Evolutionary conservation across 768 basidiomycete species (phyloP).

Genomic region (Dentipellis fragilis): DNA sequence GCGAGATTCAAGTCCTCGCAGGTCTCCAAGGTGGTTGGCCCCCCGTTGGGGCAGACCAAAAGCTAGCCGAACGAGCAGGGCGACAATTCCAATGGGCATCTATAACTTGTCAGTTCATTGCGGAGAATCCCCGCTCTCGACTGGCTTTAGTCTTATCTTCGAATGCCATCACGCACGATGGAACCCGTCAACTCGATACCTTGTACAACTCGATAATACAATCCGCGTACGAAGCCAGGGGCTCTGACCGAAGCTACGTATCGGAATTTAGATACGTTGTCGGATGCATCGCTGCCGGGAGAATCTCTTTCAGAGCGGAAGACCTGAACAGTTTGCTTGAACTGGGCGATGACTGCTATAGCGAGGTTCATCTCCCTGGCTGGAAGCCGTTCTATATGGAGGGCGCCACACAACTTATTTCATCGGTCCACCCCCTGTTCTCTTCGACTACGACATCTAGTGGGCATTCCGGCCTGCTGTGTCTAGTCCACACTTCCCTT

Average conservation of each 20-base stretch:
- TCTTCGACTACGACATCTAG: neutral
- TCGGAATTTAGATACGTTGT: neutral
- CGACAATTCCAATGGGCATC: neutral
- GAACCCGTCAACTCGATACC: neutral
- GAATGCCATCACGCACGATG: neutral
- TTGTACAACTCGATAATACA: neutral
- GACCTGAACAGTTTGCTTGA: neutral
- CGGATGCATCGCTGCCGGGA: neutral
- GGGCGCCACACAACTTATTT: neutral
- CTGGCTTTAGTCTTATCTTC: neutral
- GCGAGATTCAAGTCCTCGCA: neutral
- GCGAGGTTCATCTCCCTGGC: neutral
- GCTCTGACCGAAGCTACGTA: neutral
- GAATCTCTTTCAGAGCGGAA: neutral
- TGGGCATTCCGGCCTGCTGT: neutral
- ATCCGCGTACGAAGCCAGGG: neutral
- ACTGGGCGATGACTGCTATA: neutral
- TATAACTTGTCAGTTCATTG: neutral
- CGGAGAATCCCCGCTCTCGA: neutral
- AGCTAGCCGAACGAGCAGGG: neutral
- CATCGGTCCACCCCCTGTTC: neutral
- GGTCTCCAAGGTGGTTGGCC: neutral
- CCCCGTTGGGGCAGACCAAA: neutral
- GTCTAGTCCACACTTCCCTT: neutral
- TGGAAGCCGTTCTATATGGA: neutral